These are phyloP conservation scores for Boletus rubropictus DNA, from an alignment of 768 basidiomycete species.

Conservation along the genomic window DNA sequence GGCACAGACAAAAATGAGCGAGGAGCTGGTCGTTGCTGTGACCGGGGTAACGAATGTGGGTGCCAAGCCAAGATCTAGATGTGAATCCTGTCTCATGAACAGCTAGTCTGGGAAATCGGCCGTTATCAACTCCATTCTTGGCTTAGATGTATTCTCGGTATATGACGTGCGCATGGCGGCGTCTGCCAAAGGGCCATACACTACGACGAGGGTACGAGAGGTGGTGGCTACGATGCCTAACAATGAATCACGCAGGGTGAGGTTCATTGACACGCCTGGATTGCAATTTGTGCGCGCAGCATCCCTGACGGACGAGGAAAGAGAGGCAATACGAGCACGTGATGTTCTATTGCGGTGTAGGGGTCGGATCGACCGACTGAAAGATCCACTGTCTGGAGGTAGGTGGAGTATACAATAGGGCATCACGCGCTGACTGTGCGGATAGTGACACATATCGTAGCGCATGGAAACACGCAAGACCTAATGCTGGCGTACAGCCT, in stretches of 20 bases:
- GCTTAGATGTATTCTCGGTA: constrained; percentile 46
- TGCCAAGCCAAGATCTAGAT: constrained; percentile 3
- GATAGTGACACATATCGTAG: constrained; percentile 62
- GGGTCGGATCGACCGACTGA: constrained; percentile 79
- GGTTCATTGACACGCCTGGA: constrained; percentile 87
- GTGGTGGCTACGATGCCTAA: constrained; percentile 45
- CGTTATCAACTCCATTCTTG: constrained; percentile 72
- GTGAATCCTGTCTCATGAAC: constrained; percentile 4
- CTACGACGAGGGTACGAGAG: constrained; percentile 70
- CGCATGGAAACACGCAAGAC: constrained; percentile 68
- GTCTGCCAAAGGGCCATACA: constrained; percentile 50
- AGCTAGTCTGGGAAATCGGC: constrained; percentile 79
- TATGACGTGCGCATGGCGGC: constrained; percentile 45
- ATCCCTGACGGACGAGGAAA: constrained; percentile 28
- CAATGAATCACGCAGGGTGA: constrained; percentile 38
- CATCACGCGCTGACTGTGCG: constrained; percentile 12
- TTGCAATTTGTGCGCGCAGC: constrained; percentile 44
- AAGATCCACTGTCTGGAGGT: constrained; percentile 72
- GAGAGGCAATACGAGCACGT: constrained; percentile 35
- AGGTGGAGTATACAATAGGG: constrained; percentile 26
- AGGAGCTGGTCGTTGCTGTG: constrained; percentile 62
- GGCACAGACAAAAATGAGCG: constrained; percentile 42
- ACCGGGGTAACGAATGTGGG: constrained; percentile 81
- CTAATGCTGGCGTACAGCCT: constrained; percentile 85
- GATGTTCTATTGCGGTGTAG: constrained; percentile 77